These are phyloP conservation scores for Arabidopsis hybrid DNA, from an alignment of 441 rosid genomes.

Conservation along the genomic window DNA sequence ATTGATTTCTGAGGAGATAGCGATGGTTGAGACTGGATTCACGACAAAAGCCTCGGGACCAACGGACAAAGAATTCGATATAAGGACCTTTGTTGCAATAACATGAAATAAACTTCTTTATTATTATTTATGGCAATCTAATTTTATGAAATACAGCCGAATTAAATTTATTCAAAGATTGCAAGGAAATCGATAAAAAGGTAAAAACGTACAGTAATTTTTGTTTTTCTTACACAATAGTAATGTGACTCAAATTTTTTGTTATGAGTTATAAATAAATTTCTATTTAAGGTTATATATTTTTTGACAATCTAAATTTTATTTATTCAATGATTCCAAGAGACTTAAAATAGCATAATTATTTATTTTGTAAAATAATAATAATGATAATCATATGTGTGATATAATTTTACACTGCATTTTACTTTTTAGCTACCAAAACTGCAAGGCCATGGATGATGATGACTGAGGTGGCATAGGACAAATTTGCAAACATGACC, in stretches of 20 bases:
- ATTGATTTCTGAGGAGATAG: slow-evolving; percentile 27
- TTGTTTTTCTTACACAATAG: too few species aligned
- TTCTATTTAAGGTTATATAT: too few species aligned
- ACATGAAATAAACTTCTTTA: background rate
- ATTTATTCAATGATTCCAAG: too few species aligned
- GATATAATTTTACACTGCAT: slow-evolving; percentile 21
- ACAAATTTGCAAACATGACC: slow-evolving; percentile 17
- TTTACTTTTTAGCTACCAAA: slow-evolving; percentile 34
- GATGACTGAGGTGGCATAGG: slow-evolving; percentile 20
- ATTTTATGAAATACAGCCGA: background rate
- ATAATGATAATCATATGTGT: slow-evolving; percentile 15
- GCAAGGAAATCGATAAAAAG: background rate
- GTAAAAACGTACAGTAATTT: too few species aligned
- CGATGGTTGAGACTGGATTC: slow-evolving; percentile 21
- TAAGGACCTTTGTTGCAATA: background rate
- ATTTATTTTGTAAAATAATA: slow-evolving; percentile 17
- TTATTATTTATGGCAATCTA: background rate
- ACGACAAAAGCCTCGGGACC: slow-evolving; percentile 31
- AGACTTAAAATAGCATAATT: background rate
- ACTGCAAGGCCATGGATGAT: slow-evolving; percentile 36
- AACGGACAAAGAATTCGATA: slow-evolving; percentile 18
- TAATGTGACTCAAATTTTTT: too few species aligned
- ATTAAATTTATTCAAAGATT: background rate
- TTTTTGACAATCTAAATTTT: too few species aligned
- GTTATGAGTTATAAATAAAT: too few species aligned